A percentile compares a stretch with the other conserved stretches of the same genome.
phyloP scores from a whole-genome alignment of 2,329 filamentous ascomycete species.

The Claviceps spartinae region DNA sequence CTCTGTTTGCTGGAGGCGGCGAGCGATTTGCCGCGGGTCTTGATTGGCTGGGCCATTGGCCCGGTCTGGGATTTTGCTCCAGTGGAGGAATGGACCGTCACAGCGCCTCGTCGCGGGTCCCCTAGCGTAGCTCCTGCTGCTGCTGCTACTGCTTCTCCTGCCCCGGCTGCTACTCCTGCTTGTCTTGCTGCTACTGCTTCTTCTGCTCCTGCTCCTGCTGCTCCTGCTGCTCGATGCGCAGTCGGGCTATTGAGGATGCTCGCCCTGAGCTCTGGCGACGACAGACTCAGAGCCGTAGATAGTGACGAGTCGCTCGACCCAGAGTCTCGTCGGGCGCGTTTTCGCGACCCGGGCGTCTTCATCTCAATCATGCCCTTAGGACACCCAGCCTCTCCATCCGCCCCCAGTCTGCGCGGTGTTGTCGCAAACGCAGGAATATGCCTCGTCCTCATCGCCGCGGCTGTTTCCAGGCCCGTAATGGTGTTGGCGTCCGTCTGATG shows the following conservation, averaged over 20 bases:
- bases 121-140: not conserved
- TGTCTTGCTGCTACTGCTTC: not conserved
- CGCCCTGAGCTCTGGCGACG: conserved; percentile 24
- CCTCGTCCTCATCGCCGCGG: not conserved
- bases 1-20: conserved; percentile 23
- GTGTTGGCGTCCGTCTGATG: conserved; percentile 9
- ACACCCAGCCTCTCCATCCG: not conserved
- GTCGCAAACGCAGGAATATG: conserved; percentile 1
- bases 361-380: conserved; percentile 11
- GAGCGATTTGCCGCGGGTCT: conserved; percentile 24
- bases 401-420: conserved; percentile 1
- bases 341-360: conserved; percentile 23
- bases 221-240: conserved; percentile 1
- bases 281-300: conserved; percentile 25
- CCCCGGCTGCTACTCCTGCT: not conserved
- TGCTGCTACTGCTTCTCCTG: not conserved
- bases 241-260: conserved; percentile 6
- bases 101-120: not conserved
- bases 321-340: conserved; percentile 22
- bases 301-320: conserved; percentile 30
- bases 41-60: conserved; percentile 20
- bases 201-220: not conserved
- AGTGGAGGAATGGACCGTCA: conserved; percentile 4
- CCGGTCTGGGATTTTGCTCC: conserved; percentile 20
- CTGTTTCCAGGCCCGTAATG: not conserved